These are phyloP conservation scores for Leccinum longicurvipes DNA, from an alignment of 768 basidiomycete species.

Conservation along the genomic window DNA sequence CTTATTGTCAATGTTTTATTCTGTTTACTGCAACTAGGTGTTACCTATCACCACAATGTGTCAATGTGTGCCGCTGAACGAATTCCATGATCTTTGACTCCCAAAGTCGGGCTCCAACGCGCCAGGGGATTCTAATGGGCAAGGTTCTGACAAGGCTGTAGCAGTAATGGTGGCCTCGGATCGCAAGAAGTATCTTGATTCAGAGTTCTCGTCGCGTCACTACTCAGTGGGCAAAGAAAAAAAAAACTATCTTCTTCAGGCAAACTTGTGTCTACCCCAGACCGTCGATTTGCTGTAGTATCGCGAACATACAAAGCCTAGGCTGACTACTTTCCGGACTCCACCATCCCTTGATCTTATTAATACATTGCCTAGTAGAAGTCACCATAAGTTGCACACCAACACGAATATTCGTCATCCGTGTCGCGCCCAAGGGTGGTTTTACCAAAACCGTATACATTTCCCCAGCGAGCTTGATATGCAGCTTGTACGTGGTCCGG, in stretches of 20 bases:
- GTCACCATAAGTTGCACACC: background rate
- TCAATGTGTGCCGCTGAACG: background rate
- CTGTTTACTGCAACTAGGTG: background rate
- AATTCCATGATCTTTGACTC: background rate
- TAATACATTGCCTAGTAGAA: background rate
- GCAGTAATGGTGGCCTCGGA: background rate
- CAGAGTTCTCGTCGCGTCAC: background rate
- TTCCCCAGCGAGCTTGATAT: background rate
- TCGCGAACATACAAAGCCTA: background rate
- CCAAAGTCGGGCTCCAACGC: background rate
- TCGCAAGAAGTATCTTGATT: background rate
- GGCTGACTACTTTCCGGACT: background rate
- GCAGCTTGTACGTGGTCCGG: background rate
- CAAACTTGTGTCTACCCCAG: no score
- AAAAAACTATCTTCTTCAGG: background rate
- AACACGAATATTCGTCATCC: background rate
- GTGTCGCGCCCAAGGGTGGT: background rate
- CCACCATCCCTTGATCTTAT: background rate
- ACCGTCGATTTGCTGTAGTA: no score
- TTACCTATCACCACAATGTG: background rate
- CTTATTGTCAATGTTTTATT: no score
- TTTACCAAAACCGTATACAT: background rate
- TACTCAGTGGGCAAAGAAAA: background rate
- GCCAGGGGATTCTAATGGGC: background rate
- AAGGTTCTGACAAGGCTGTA: background rate